Percentiles rank a stretch among this genome's conserved stretches.
These are phyloP conservation scores for Solanum sejunctum DNA, from an alignment of 257 asterid species.

Conservation along the genomic window DNA sequence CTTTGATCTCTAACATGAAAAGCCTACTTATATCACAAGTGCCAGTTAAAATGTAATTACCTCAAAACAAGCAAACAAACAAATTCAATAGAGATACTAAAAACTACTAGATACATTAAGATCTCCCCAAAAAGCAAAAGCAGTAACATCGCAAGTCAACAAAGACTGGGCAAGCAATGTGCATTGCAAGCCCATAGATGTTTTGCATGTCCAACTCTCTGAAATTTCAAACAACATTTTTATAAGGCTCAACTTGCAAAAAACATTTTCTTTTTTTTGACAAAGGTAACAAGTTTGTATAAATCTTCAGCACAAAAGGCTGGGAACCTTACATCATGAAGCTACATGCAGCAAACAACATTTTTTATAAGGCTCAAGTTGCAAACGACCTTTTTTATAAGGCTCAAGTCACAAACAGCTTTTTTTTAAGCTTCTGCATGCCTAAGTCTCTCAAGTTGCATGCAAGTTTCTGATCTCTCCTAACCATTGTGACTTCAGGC, in stretches of 20 bases:
- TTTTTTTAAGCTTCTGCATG: not conserved
- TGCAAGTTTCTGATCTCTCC: not conserved
- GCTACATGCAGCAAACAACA: no score
- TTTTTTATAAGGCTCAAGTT: not conserved
- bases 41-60: not conserved
- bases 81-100: not conserved
- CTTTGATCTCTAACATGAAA: not conserved
- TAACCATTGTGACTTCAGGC: not conserved
- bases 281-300: no score
- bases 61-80: not conserved
- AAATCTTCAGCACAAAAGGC: no score
- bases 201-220: not conserved
- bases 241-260: not conserved
- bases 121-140: not conserved
- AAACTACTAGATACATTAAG: not conserved
- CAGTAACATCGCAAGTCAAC: not conserved
- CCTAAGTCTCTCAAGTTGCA: not conserved
- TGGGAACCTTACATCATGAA: no score
- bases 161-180: not conserved
- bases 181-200: not conserved
- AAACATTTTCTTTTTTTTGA: not conserved
- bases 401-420: not conserved
- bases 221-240: not conserved
- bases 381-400: not conserved
- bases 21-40: not conserved